Evolutionary conservation across 768 basidiomycete species (phyloP), one percentile per base, ranked within the genome.

Genomic region (Galerina sulciceps): DNA sequence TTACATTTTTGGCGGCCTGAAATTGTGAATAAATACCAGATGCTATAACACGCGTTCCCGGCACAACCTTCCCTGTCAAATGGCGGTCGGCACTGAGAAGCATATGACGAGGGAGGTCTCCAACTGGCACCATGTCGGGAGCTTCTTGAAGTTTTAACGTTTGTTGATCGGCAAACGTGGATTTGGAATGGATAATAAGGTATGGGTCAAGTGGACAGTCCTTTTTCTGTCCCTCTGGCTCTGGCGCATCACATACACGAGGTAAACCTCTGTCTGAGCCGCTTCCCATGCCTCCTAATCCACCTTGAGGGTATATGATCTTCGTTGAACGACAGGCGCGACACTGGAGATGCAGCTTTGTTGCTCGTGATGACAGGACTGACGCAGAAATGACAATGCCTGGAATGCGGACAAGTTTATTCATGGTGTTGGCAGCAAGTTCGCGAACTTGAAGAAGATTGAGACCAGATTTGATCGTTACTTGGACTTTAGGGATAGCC

Each of bases 121-220:
- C 97, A 22, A 99, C 96, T 0, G 97, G 97, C 1, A 99, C 97
- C 94, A 98, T 97, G 72, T 99, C 97, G 0, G 97, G 97, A 15
- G 96, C 96, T 74, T 99, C 97, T 74, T 99, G 97, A 11, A 99
- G 84, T 72, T 99, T 99, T 65, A 99, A 82, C 10, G 86, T 91
- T 74, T 99, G 97, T 65, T 97, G 95, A 70, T 99, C 97, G 8
- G 95, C 90, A 69, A 99, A 99, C 6, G 85, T 81, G 34, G 94
- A 99, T 75, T 94, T 93, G 37, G 94, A 90, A 73, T 99, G 97
- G 14, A 98, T 80, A 69, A 99, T 96, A 52, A 94, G 81, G 75
- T 96, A 99, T 1, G 97, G 97, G 70, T 99, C 97, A 53, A 99
- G 73, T 0, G 95, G 95, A 69, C 97, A 99, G 63, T 96, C 91